Base-by-base conservation (phyloP, 2,329 filamentous ascomycete species). In the Colletotrichum lindemuthianum region DNA sequence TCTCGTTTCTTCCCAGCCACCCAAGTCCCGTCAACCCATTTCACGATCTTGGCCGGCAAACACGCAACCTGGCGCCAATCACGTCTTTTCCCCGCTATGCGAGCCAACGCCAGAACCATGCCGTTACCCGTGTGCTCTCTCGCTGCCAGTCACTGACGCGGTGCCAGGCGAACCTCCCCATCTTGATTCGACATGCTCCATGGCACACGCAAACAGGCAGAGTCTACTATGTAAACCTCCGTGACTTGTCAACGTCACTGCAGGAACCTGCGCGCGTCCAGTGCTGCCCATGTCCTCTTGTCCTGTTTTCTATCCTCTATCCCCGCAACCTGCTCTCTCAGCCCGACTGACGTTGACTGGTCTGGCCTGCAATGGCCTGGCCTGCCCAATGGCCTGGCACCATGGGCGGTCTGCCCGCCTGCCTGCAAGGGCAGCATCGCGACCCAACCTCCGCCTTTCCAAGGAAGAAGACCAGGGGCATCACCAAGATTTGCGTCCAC, bases 401-500 rank as follows among this genome's bases (percentile, higher is more conserved):
- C 24, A 24, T 24, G 24, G 24, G 56, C 47, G n/a, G 33, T 41
- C 53, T 37, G 24, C 24, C 24, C 24, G 15, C 54, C 49, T 59
- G 47, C 16, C 49, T 64, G 59, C 48, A 50, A 53, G 48, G 48
- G 59, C 45, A 63, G 47, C 51, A 54, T 66, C 63, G 49, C 48
- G 37, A 51, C 63, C 63, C 63, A 66, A 64, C 59, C 63, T 66
- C 63, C 53, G 53, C 53, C 59, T 66, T 64, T 45, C 59, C 58
- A 54, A 54, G 48, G 40, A 54, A 54, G 48, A 45, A 54, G 53
- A 57, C 63, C 54, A 39, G 59, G 63, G 60, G 40, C 37, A 8
- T 59, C 53, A 66, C 39, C 63, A 66, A 64, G 59, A 51, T 59
- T 66, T 50, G 58, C 36, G 24, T 24, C 48, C 59, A 44, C 53